Evolutionary conservation across 352 stramenopile species (phyloP), one percentile per base, ranked within the genome.

Genomic region (Phytophthora litchii): DNA sequence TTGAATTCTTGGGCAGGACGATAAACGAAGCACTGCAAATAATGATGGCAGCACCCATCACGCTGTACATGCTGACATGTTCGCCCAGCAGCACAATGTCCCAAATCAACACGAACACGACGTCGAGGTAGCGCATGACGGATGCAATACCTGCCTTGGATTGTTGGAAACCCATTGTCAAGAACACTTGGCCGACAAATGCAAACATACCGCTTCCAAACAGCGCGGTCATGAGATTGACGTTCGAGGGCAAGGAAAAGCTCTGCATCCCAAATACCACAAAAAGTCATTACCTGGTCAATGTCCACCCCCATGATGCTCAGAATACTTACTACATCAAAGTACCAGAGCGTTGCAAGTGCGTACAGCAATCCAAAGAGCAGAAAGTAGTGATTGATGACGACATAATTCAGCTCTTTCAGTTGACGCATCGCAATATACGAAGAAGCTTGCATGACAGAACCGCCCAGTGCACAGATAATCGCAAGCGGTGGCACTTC

Each of bases 141-240:
- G 79, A 90, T 1, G 83, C 83, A 19, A 89, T 83, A 16, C 80
- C 80, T 1, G 78, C 78, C 41, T 89, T 91, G 21, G 87, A 82
- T n/a, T 86, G 64, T 56, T 92, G 83, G 46, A 92, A 91, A 7
- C 83, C 83, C 41, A 80, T 82, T 3, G 83, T 92, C 20, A 92
- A 60, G 42, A 86, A 78, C 14, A 89, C 49, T 46, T 91, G 80
- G 3, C 78, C 79, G 2, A 85, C 32, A 51, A 81, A 86, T 14
- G 77, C 83, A 48, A 89, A 81, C 25, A 82, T 16, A 4, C 80
- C 83, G 12, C 62, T 79, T 44, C 73, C 75, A 9, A 89, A 55
- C 16, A 87, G 48, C 2, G 67, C 61, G 2, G 55, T n/a, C 58
- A 74, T 83, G n/a, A 89, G 31, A 13, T 17, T 53, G 12, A 35